phyloP scores from a whole-genome alignment of 129 eudicot species.

The Glebionis coronaria region DNA sequence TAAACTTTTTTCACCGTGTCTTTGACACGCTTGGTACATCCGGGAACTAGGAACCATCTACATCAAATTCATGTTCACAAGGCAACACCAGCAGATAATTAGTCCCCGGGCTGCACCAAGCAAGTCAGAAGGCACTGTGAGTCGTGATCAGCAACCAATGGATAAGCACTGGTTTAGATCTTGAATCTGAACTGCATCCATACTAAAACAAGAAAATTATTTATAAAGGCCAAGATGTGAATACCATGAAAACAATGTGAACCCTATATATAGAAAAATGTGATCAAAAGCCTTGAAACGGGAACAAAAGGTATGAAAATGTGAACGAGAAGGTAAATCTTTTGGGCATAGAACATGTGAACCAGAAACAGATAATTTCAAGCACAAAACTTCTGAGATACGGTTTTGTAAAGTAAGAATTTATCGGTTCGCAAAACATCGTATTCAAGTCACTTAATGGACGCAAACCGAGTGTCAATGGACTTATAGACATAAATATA shows the following conservation, averaged over 20 bases:
- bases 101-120: slow-evolving; percentile 84
- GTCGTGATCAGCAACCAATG: slow-evolving; percentile 26
- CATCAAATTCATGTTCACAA: neutral
- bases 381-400: slow-evolving; percentile 3
- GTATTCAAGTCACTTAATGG: too few species aligned
- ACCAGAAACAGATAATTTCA: slow-evolving; percentile 1
- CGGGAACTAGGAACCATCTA: slow-evolving; percentile 18
- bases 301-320: neutral
- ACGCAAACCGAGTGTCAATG: too few species aligned
- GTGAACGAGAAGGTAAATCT: slow-evolving; percentile 8
- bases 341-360: slow-evolving; percentile 19
- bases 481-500: neutral
- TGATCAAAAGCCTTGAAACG: neutral
- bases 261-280: neutral
- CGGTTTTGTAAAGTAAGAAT: neutral
- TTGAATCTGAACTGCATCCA: slow-evolving; percentile 4
- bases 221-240: slow-evolving; percentile 11
- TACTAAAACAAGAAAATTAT: neutral
- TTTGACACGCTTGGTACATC: slow-evolving; percentile 22
- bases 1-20: slow-evolving; percentile 18
- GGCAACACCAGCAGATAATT: neutral
- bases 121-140: slow-evolving; percentile 54
- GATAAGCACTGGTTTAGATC: neutral
- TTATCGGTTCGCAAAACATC: neutral
- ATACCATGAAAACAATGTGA: slow-evolving; percentile 21